Evolutionary conservation across 2,329 filamentous ascomycete species (phyloP), one percentile per base, ranked within the genome.

Genomic region (Sporothrix inflata): DNA sequence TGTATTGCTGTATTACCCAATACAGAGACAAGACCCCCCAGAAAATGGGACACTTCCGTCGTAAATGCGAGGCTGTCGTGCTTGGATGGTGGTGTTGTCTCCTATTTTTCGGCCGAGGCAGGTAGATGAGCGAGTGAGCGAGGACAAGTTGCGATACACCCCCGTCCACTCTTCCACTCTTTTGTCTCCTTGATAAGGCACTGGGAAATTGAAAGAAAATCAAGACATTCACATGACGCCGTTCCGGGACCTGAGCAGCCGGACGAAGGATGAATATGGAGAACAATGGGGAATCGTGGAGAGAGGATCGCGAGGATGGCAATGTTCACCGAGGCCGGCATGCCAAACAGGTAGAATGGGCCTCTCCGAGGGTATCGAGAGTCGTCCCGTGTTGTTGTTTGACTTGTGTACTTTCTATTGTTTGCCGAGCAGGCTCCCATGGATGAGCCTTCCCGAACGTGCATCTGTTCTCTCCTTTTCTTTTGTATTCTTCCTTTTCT

Each of bases 31-130:
- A 24, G 3, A 24, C 19, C 19, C 49, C 19, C 3, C 6, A 30
- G 19, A 38, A 38, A n/a, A 67, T n/a, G 51, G 24, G 21, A 19
- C 49, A 19, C 49, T 40, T 40, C 21, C 38, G 30, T 61, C 53
- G 68, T 70, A 70, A 61, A 45, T 70, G 51, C 68, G 68, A 70
- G 42, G 68, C 53, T 70, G 53, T 9, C 9, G 24, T 27, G 21
- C 38, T n/a, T 60, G 14, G 11, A 16, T 16, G 12, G 38, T n/a
- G 60, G 9, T 65, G n/a, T 38, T 49, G 21, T 49, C 27, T 66
- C 24, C 11, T 34, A n/a, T 11, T 21, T 67, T 47, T 70, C 68
- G 53, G 68, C 68, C 51, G 53, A 70, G 63, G 63, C 45, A n/a
- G 19, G 55, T 9, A 49, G 47, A n/a, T 21, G 7, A n/a, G n/a